Evolutionary conservation across 495 filamentous ascomycete species (phyloP).

Genomic region (Aspergillus baeticus): DNA sequence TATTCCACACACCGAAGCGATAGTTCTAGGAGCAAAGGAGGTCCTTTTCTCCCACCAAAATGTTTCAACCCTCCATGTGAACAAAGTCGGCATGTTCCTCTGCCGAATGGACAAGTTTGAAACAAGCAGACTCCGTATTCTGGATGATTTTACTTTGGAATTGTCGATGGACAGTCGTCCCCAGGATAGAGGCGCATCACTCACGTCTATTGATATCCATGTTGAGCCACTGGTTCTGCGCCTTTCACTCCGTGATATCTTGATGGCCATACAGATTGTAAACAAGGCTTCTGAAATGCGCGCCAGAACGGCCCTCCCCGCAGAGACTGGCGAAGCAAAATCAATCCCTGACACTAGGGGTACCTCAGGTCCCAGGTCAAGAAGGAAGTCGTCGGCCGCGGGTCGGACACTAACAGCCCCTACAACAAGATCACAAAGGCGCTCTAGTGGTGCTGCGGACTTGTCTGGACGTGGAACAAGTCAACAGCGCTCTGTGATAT

Average conservation of each 20-base stretch:
- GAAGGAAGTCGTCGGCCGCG: conserved; percentile 63
- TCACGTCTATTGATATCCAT: conserved; percentile 80
- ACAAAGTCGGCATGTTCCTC: conserved; percentile 94
- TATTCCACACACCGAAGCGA: conserved; percentile 86
- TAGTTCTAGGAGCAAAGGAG: conserved; percentile 93
- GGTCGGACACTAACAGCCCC: conserved; percentile 59
- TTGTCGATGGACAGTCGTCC: conserved; percentile 79
- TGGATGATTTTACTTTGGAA: conserved; percentile 92
- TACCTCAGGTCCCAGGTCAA: conserved; percentile 43
- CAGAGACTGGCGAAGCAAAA: conserved; percentile 53
- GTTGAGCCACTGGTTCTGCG: conserved; percentile 91
- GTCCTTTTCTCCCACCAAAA: conserved; percentile 91
- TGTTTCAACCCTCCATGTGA: conserved; percentile 86
- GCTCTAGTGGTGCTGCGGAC: conserved; percentile 33
- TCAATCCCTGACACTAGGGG: conserved; percentile 68
- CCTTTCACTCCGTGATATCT: conserved; percentile 88
- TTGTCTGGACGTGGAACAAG: conserved; percentile 18
- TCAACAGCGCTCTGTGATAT: conserved; percentile 50
- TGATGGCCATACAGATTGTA: conserved; percentile 90
- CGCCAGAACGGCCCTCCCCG: conserved; percentile 49
- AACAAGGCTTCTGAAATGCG: conserved; percentile 85
- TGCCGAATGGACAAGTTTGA: conserved; percentile 98
- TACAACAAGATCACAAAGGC: conserved; percentile 40
- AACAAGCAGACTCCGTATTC: conserved; percentile 77
- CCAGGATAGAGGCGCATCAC: conserved; percentile 61